These are phyloP conservation scores for Catharanthus roseus DNA, from an alignment of 257 asterid genomes.

Conservation along the genomic window DNA sequence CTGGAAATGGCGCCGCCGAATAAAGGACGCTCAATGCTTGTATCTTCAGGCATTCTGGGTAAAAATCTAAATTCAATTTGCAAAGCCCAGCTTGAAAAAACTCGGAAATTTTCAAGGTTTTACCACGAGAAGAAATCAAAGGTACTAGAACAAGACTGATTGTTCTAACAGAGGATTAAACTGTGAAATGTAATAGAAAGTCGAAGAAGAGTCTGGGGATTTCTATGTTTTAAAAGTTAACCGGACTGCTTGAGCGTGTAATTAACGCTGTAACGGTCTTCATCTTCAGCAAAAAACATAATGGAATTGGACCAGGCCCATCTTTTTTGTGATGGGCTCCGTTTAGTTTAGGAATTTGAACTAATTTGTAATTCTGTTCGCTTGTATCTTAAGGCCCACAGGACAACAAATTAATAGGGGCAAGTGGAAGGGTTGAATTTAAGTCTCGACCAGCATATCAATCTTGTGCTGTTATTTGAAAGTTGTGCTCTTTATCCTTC, in stretches of 20 bases:
- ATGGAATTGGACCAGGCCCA: too few species aligned
- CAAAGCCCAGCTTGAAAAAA: background rate
- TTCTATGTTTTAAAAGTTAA: background rate
- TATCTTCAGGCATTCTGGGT: slow-evolving; percentile 47
- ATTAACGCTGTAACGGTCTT: background rate
- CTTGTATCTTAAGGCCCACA: too few species aligned
- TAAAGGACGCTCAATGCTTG: slow-evolving; percentile 38
- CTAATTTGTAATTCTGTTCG: too few species aligned
- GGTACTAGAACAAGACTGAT: background rate
- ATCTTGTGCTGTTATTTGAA: too few species aligned
- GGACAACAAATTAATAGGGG: too few species aligned
- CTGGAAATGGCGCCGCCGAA: slow-evolving; percentile 75
- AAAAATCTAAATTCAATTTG: background rate
- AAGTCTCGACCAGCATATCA: too few species aligned
- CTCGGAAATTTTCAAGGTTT: background rate
- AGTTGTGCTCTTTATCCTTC: too few species aligned
- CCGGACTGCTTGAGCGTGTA: background rate
- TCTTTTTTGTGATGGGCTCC: too few species aligned
- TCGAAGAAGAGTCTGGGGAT: slow-evolving; percentile 1
- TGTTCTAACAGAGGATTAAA: background rate
- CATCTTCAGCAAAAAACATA: background rate
- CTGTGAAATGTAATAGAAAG: background rate
- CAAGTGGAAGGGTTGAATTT: too few species aligned
- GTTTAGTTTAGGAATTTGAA: too few species aligned
- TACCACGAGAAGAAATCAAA: background rate